Evolutionary conservation across 129 eudicot species (phyloP).

Genomic region (Chrysanthemum seticuspe): DNA sequence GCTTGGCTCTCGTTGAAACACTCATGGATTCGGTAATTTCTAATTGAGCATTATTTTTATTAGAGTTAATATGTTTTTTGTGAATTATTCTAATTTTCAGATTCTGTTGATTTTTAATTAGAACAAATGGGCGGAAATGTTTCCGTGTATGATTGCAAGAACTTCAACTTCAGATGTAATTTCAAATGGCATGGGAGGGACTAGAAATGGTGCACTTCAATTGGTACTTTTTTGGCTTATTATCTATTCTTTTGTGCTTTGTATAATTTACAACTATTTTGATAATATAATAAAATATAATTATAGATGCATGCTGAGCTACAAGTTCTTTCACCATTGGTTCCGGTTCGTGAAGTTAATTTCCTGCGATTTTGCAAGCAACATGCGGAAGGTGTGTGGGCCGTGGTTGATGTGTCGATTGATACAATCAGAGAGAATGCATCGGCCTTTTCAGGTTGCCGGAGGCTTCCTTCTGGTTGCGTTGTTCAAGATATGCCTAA

Average conservation of each 20-base stretch:
- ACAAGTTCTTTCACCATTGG: constrained; percentile 92
- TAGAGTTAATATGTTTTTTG: neutral
- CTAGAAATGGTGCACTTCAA: constrained; percentile 98
- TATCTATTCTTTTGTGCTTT: neutral
- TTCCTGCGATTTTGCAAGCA: constrained; percentile 96
- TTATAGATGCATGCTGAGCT: constrained; percentile 86
- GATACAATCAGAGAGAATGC: constrained; percentile 67
- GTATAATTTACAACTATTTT: neutral
- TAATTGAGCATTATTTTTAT: neutral
- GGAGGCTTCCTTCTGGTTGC: constrained; percentile 97
- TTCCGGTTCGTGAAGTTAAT: constrained; percentile 86
- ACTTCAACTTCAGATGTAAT: constrained; percentile 85
- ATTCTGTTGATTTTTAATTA: constrained; percentile 21
- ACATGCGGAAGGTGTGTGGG: constrained; percentile 97
- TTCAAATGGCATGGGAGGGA: constrained; percentile 97
- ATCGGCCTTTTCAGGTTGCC: constrained; percentile 52
- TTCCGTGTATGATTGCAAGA: constrained; percentile 91
- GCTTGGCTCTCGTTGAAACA: constrained; percentile 94
- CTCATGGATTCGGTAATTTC: constrained; percentile 84
- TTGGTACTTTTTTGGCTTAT: constrained; percentile 49
- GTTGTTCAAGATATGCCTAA: constrained; percentile 99
- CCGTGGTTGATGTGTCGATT: constrained; percentile 86
- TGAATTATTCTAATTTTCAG: neutral
- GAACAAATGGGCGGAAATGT: constrained; percentile 98
- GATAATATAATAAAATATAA: constrained; percentile 3